Evolutionary conservation across 1,284 basidiomycete species (phyloP), one percentile per base, ranked within the genome.

Genomic region (Mrakiaceae sp.): DNA sequence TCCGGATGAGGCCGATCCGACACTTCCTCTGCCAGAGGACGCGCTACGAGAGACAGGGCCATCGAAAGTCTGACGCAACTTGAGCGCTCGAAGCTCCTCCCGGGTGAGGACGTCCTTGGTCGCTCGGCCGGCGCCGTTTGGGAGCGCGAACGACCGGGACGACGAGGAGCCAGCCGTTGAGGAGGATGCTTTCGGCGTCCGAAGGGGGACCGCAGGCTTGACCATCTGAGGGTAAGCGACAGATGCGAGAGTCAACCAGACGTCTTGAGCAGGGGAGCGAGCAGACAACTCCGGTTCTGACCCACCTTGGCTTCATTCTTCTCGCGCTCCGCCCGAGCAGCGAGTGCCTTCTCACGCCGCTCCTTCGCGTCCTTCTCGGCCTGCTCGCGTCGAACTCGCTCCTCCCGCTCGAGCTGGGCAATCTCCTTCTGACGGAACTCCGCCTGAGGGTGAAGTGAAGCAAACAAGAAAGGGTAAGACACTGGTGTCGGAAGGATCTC

Each of bases 61-160:
- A 5, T 44, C 44, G 39, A 62, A 56, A 12, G 59, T 47, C 48
- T 58, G 52, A n/a, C 43, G 49, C 58, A 55, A 44, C 44, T 65
- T 65, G 54, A 61, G 47, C 53, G 58, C 52, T 54, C 64, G 64
- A 2, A 65, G 64, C 50, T 65, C 64, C 12, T 60, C 64, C 5
- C 64, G 64, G 40, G 64, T 65, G 40, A 65, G 54, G 48, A 50
- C 52, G 5, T 65, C 64, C 48, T 61, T 14, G 53, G 58, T 11
- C 42, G 46, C 48, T 53, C 48, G 0, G 27, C 9, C 10, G 58
- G 12, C 40, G 52, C 16, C 6, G 52, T 60, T 52, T 52, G 42
- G 47, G 40, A n/a, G 12, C 14, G 42, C 2, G 60, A 61, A 8
- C 14, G 46, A 47, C 9, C 5, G 48, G 48, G 42, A 54, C 16